phyloP scores from a whole-genome alignment of 2,329 filamentous ascomycete species.

The Apiospora sp. region DNA sequence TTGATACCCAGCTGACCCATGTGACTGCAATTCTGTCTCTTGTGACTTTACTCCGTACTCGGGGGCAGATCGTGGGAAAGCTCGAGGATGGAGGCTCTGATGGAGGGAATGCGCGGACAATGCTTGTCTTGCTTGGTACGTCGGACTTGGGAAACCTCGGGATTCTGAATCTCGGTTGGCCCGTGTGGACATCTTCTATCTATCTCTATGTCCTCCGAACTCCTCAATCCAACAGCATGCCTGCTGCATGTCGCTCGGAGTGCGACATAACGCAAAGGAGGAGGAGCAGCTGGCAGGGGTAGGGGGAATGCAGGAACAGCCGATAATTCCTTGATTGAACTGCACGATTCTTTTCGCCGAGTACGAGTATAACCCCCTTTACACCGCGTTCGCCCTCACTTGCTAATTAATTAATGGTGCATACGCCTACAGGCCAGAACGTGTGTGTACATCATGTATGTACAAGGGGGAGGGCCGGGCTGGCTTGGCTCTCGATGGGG shows the following conservation, averaged over 20 bases:
- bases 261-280: neutral
- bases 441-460: neutral
- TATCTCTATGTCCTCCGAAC: neutral
- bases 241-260: neutral
- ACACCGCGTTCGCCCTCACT: conserved; percentile 10
- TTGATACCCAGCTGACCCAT: neutral
- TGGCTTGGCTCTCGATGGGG: neutral
- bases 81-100: neutral
- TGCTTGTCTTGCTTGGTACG: neutral
- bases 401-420: neutral
- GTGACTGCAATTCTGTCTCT: neutral
- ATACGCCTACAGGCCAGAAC: neutral
- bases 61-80: neutral
- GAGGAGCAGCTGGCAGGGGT: conserved; percentile 5
- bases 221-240: neutral
- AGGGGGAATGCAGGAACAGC: conserved; percentile 3
- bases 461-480: neutral
- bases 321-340: conserved; percentile 1
- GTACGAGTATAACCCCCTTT: conserved; percentile 10
- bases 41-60: neutral
- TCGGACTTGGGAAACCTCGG: conserved; percentile 10
- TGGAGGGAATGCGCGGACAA: neutral
- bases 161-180: conserved; percentile 16
- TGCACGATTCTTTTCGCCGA: neutral
- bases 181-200: neutral